phyloP scores from a whole-genome alignment of 2,329 filamentous ascomycete species.

The Metarhizium brunneum region DNA sequence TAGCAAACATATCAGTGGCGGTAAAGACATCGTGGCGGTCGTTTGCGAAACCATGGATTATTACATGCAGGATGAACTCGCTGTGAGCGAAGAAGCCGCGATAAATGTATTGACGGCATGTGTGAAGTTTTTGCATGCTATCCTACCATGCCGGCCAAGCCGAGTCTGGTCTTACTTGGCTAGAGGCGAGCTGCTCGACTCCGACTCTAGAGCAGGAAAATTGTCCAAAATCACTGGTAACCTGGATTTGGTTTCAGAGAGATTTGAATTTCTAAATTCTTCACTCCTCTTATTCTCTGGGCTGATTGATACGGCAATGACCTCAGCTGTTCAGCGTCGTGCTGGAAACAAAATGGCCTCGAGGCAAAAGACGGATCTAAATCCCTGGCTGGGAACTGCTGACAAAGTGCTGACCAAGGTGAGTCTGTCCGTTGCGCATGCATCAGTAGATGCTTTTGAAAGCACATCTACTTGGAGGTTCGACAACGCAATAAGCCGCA shows the following conservation, averaged over 20 bases:
- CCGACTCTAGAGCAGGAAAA: slow-evolving; percentile 65
- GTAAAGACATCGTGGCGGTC: slow-evolving; percentile 69
- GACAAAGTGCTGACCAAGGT: slow-evolving; percentile 68
- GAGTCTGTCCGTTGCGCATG: slow-evolving; percentile 62
- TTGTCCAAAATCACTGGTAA: slow-evolving; percentile 72
- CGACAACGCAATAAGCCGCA: slow-evolving; percentile 54
- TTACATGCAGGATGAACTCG: slow-evolving; percentile 47
- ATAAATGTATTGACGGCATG: slow-evolving; percentile 62
- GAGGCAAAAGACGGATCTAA: slow-evolving; percentile 36
- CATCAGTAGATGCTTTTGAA: slow-evolving; percentile 75
- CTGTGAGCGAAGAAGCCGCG: slow-evolving; percentile 51
- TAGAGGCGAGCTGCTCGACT: slow-evolving; percentile 69
- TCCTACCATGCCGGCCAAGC: slow-evolving; percentile 67
- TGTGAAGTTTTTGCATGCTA: slow-evolving; percentile 67
- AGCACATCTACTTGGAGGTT: slow-evolving; percentile 84
- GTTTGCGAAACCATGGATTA: slow-evolving; percentile 79
- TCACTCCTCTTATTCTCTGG: slow-evolving; percentile 66
- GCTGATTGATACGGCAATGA: slow-evolving; percentile 66
- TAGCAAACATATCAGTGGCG: slow-evolving; percentile 45
- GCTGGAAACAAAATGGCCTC: slow-evolving; percentile 38
- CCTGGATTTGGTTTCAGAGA: slow-evolving; percentile 67
- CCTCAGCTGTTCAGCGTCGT: slow-evolving; percentile 58
- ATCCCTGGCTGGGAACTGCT: slow-evolving; percentile 62
- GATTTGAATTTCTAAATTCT: slow-evolving; percentile 68
- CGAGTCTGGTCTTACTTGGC: slow-evolving; percentile 86